Conservation (phyloP, 345 rosid species). For the Brassica cretica region DNA sequence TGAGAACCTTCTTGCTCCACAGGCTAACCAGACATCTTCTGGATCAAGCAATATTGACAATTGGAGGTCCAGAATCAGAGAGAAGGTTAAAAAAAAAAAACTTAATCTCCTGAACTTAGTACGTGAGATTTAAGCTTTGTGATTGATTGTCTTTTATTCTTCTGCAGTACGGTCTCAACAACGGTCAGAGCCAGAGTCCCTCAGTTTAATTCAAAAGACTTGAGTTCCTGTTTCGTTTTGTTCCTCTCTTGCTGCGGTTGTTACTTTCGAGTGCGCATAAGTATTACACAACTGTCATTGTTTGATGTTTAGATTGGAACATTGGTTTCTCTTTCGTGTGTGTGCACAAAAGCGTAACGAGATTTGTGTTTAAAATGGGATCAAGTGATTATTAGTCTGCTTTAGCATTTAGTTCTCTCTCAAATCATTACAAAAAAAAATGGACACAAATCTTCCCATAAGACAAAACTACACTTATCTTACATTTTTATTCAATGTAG, state of each 20-base stretch:
- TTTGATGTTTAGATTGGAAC: conserved; percentile 14
- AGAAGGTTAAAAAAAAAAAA: conserved; percentile 57
- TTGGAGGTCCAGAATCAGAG: conserved; percentile 82
- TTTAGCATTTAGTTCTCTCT: conserved; percentile 14
- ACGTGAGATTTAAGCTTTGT: neutral
- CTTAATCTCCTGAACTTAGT: neutral
- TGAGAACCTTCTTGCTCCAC: conserved; percentile 74
- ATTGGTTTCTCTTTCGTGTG: conserved; percentile 1
- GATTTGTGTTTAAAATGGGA: conserved; percentile 26
- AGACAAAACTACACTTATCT: conserved; percentile 16
- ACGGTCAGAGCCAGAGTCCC: conserved; percentile 36
- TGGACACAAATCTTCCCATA: conserved; percentile 29
- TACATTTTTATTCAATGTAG: conserved; percentile 30
- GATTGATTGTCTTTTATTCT: neutral
- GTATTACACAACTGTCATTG: conserved; percentile 6
- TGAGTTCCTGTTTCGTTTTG: conserved; percentile 8
- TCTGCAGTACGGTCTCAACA: conserved; percentile 36
- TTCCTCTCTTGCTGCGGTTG: neutral
- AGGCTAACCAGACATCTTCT: conserved; percentile 59
- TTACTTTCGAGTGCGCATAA: conserved; percentile 26
- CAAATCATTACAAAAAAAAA: conserved; percentile 26
- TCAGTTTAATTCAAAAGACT: conserved; percentile 25
- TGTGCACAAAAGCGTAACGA: conserved; percentile 23
- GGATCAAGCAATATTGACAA: conserved; percentile 50
- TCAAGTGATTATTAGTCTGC: conserved; percentile 18